Percentiles rank a stretch among this genome's conserved stretches.
These are phyloP conservation scores for Podila epicladia DNA, from an alignment of 192 early-diverging fungal genomes.

Conservation along the genomic window DNA sequence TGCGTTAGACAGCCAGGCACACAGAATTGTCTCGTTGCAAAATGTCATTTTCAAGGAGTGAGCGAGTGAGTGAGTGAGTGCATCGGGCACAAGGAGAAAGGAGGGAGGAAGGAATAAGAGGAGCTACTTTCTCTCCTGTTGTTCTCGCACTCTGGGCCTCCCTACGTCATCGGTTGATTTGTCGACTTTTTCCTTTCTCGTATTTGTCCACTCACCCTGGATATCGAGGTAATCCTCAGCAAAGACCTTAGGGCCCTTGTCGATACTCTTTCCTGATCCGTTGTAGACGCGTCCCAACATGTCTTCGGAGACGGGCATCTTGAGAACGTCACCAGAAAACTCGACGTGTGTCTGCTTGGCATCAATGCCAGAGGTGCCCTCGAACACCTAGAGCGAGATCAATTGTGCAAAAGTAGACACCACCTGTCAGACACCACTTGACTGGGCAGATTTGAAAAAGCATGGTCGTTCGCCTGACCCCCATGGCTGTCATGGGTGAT, in stretches of 20 bases:
- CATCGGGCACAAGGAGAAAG: neutral
- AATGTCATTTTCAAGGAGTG: neutral
- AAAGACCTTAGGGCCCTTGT: slow-evolving; percentile 99
- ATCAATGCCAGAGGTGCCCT: slow-evolving; percentile 97
- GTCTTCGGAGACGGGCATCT: slow-evolving; percentile 98
- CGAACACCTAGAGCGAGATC: slow-evolving; percentile 77
- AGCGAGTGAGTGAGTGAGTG: neutral
- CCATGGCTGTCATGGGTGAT: slow-evolving; percentile 1
- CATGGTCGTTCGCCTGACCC: slow-evolving; percentile 2
- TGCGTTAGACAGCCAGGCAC: neutral
- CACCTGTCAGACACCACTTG: no score
- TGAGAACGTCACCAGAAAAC: slow-evolving; percentile 95
- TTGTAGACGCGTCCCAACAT: slow-evolving; percentile 99
- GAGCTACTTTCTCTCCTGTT: neutral
- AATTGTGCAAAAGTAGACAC: no score
- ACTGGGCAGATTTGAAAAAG: no score
- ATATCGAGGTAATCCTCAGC: slow-evolving; percentile 99
- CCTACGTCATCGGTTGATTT: slow-evolving; percentile 2
- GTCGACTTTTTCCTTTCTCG: neutral
- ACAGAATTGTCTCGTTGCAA: neutral
- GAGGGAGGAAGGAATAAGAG: neutral
- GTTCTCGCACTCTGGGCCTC: neutral
- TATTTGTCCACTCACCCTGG: slow-evolving; percentile 62
- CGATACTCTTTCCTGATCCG: slow-evolving; percentile 98
- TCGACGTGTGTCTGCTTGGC: slow-evolving; percentile 95